Percentiles rank a stretch among this genome's conserved stretches.
Evolutionary conservation across 1,284 basidiomycete genomes (phyloP).

Genomic region (Melampsora allii-populina): DNA sequence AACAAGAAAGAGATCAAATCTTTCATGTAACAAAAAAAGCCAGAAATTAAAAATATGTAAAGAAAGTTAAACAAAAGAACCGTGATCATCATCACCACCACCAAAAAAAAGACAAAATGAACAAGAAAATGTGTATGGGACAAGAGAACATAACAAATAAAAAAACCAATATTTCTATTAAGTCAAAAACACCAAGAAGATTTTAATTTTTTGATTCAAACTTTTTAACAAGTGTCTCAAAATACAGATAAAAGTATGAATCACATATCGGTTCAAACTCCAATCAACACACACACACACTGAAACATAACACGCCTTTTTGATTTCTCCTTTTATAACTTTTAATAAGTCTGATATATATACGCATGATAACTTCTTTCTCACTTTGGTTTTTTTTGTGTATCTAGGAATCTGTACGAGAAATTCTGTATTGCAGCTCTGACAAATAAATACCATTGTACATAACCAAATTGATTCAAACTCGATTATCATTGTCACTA

Average conservation of each 20-base stretch:
- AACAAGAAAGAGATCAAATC: background rate
- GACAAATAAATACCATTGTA: slow-evolving; percentile 9
- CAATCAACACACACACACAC: background rate
- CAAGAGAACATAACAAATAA: background rate
- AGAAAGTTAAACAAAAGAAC: background rate
- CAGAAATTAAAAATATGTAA: background rate
- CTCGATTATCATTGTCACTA: background rate
- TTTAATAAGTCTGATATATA: too few relatives aligned
- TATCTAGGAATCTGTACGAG: too few relatives aligned
- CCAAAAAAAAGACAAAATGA: background rate
- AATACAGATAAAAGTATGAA: background rate
- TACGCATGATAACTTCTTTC: too few relatives aligned
- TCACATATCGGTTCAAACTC: background rate
- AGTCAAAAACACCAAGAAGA: background rate
- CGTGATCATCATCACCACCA: background rate
- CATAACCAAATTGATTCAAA: background rate
- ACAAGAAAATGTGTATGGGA: background rate
- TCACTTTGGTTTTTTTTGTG: too few relatives aligned
- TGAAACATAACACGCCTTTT: too few relatives aligned
- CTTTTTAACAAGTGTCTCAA: background rate
- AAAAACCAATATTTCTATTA: background rate
- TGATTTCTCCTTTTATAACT: too few relatives aligned
- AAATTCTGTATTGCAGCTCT: too few relatives aligned
- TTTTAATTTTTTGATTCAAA: background rate
- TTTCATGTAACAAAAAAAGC: background rate